Conservation (phyloP, 495 filamentous ascomycete genomes). For the Platismatia glauca region DNA sequence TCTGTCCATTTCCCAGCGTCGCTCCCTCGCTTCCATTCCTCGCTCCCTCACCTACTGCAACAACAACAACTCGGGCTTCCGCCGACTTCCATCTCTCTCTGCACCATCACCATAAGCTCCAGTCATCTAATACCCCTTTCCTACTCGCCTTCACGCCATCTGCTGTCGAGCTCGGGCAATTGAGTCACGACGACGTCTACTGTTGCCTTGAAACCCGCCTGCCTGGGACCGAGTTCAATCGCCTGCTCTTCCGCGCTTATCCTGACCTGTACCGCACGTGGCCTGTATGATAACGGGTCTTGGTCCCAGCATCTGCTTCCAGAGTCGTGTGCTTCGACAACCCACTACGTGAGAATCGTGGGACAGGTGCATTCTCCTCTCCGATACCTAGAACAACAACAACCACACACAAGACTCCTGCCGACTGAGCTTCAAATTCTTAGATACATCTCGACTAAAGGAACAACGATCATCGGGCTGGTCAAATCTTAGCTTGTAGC, state of each 20-base stretch:
- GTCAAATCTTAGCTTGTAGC: neutral
- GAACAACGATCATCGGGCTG: neutral
- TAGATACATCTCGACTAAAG: neutral
- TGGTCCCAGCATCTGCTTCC: too few species aligned
- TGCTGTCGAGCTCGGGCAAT: neutral
- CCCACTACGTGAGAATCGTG: too few species aligned
- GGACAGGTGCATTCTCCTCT: too few species aligned
- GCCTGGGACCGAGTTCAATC: constrained; percentile 1
- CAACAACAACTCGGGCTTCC: constrained; percentile 11
- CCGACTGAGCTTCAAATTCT: neutral
- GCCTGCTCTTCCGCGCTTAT: too few species aligned
- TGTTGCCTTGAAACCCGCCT: constrained; percentile 7
- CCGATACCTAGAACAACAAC: too few species aligned
- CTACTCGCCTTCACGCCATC: constrained; percentile 3
- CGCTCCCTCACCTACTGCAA: constrained; percentile 20
- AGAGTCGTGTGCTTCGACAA: too few species aligned
- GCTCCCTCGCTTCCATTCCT: constrained; percentile 28
- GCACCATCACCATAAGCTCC: constrained; percentile 5
- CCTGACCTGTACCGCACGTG: too few species aligned
- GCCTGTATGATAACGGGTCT: too few species aligned
- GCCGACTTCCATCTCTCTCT: neutral
- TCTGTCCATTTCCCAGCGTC: constrained; percentile 23
- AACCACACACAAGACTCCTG: too few species aligned
- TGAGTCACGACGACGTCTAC: constrained; percentile 6
- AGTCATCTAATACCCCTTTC: constrained; percentile 7